Evolutionary conservation across 768 basidiomycete species (phyloP).

Genomic region (Hortiboletus flavorubellus): DNA sequence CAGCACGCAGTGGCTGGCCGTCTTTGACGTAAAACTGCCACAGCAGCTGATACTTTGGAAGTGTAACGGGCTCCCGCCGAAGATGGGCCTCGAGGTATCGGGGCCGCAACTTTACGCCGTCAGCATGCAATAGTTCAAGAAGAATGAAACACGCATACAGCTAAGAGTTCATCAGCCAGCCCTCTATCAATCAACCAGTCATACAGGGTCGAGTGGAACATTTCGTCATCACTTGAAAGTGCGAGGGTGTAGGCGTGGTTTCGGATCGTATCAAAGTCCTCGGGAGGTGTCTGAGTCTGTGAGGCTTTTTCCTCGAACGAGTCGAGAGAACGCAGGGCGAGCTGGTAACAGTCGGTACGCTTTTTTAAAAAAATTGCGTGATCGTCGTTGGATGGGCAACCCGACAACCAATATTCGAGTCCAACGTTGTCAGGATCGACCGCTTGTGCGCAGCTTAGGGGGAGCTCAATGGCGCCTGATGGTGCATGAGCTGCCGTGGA

Average conservation of each 20-base stretch:
- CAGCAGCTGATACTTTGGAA: slow-evolving; percentile 81
- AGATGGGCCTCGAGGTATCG: slow-evolving; percentile 88
- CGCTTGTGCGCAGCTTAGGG: slow-evolving; percentile 75
- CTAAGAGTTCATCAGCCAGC: slow-evolving; percentile 84
- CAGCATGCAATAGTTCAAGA: slow-evolving; percentile 6
- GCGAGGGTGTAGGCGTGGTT: slow-evolving; percentile 85
- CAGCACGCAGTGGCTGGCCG: slow-evolving; percentile 82
- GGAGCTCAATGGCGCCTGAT: slow-evolving; percentile 79
- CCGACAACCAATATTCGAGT: slow-evolving; percentile 72
- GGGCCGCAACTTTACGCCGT: slow-evolving; percentile 64
- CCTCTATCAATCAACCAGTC: slow-evolving; percentile 86
- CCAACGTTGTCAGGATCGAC: slow-evolving; percentile 76
- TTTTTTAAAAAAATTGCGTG: slow-evolving; percentile 55
- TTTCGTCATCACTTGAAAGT: slow-evolving; percentile 79
- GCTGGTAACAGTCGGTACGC: slow-evolving; percentile 74
- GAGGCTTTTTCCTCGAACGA: slow-evolving; percentile 70
- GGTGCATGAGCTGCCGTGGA: background rate
- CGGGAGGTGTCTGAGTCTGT: slow-evolving; percentile 30
- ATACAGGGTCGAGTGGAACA: slow-evolving; percentile 93
- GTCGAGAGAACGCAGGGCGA: slow-evolving; percentile 76
- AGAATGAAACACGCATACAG: slow-evolving; percentile 49
- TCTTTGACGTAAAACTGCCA: slow-evolving; percentile 98
- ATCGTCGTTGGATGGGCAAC: slow-evolving; percentile 54
- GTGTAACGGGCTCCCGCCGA: slow-evolving; percentile 71
- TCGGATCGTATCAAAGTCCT: slow-evolving; percentile 69